Percentiles rank a stretch among this genome's conserved stretches.
Conservation (phyloP, 2,329 filamentous ascomycete genomes). For the Neocatenulostroma microsporum region DNA sequence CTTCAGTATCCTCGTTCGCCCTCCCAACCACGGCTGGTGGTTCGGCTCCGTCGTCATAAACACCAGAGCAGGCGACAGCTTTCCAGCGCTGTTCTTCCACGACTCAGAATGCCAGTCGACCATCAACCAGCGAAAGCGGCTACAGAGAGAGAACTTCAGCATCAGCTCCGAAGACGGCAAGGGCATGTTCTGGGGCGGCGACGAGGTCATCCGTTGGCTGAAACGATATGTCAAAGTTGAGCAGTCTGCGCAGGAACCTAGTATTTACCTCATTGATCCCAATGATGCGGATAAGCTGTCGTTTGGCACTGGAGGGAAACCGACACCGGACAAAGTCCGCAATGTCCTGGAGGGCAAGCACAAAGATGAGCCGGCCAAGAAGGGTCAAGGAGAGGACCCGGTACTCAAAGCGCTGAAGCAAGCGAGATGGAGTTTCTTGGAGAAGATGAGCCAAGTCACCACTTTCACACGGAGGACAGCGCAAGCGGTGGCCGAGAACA, state of each 20-base stretch:
- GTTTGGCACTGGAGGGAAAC: constrained; percentile 57
- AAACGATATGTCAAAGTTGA: constrained; percentile 76
- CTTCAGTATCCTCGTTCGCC: constrained; percentile 82
- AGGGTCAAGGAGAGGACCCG: constrained; percentile 59
- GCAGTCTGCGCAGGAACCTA: constrained; percentile 75
- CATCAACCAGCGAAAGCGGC: constrained; percentile 83
- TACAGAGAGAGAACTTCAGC: constrained; percentile 76
- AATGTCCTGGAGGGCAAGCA: constrained; percentile 33
- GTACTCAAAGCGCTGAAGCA: constrained; percentile 91
- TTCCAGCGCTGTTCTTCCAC: constrained; percentile 94
- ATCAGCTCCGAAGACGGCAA: constrained; percentile 45
- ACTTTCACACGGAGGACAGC: constrained; percentile 90
- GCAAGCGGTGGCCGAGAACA: constrained; percentile 85
- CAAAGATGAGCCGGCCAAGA: constrained; percentile 31
- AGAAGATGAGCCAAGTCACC: constrained; percentile 94
- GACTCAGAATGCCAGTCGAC: constrained; percentile 95
- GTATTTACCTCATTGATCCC: constrained; percentile 85
- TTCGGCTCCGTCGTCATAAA: constrained; percentile 95
- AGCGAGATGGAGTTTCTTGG: constrained; percentile 90
- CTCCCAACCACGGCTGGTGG: constrained; percentile 96
- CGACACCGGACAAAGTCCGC: constrained; percentile 42
- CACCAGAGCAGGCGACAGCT: constrained; percentile 79
- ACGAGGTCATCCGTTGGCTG: constrained; percentile 88
- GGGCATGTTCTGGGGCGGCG: constrained; percentile 93
- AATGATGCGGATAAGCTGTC: constrained; percentile 72